Evolutionary conservation across 306 rosid genomes (phyloP), one percentile per base, ranked within the genome.

Genomic region (Gillenia trifoliata): DNA sequence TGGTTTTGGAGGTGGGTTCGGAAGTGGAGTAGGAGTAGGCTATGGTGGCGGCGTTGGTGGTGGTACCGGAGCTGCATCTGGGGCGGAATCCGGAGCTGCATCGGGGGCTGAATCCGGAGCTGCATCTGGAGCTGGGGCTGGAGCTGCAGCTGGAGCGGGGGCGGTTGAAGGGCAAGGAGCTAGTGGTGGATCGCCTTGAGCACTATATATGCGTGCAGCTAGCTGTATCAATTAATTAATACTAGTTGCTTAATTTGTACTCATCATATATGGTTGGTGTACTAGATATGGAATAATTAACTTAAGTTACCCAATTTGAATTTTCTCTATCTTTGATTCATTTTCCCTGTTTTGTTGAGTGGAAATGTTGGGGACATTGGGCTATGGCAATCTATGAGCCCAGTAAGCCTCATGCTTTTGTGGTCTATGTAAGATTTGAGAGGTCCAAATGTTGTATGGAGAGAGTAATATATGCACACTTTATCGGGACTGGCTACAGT

Each of bases 181-280:
- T 30, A 23, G 22, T 30, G 66, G 22, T 62, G 66, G 66, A 62
- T 28, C 66, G 40, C 38, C 66, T 62, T 62, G 66, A 62, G 66
- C 15, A 54, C 26, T 8, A 57, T 57, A 1, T 12, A 57, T 57
- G 19, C 33, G 9, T 49, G 55, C 55, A 38, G 41, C 41, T 38
- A 38, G 41, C 41, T 38, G 41, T 7, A 49, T 49, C 20, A 49
- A 49, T 49, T 49, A 49, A 16, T 49, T 49, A 49, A 19, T 49
- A 49, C 20, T 49, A 38, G 11, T 54, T 54, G 25, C 11, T 17
- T 54, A 1, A 8, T 17, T 19, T 54, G 60, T 54, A 1, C 60
- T 54, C 60, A 54, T 17, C 20, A 19, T 16, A 19, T 49, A 54
- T 10, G 22, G 25, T 17, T 54, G 25, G 25, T 54, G 60, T 25